Evolutionary conservation across 2,329 filamentous ascomycete genomes (phyloP), one percentile per base, ranked within the genome.

Genomic region (Knoxdaviesia capensis): DNA sequence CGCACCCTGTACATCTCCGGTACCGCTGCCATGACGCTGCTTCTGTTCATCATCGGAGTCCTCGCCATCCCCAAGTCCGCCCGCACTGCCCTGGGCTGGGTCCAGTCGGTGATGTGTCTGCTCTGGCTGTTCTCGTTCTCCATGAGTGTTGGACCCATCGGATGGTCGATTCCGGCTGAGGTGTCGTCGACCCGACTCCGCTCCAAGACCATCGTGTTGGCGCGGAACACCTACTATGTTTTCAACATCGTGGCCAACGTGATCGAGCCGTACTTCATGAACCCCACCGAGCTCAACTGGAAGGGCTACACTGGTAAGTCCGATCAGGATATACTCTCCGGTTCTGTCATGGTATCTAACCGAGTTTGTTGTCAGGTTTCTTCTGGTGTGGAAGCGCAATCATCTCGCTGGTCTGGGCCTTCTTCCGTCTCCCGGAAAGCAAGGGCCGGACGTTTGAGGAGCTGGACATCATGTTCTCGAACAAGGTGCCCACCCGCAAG

Each of bases 121-220:
- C 30, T 35, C 33, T 43, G 42, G 42, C 38, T 36, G 6, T n/a
- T 41, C 11, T 40, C 35, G 30, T 43, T 40, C 34, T 36, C 38
- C 35, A 31, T 43, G 7, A 43, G 32, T 30, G 38, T 43, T 2
- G 42, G 42, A 10, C 44, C 85, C 0, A 83, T 93, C 6, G 85
- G 80, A 57, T 94, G 92, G 60, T 90, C 83, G 0, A 71, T 93
- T 7, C 85, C 93, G 5, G 74, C 80, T 1, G 86, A 94, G 56
- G 59, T 94, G 11, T 86, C 83, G 0, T 85, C 84, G 0, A 74
- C 82, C 9, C 72, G 86, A 1, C 67, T 94, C 32, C 80, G 86
- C 54, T 86, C 90, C 63, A 94, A 94, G 65, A 93, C 86, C 0
- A 80, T 93, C 30, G 85, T 90, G 1, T 69, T 93, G 1, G 84